These are phyloP conservation scores for Daldinia decipiens DNA, from an alignment of 495 filamentous ascomycete species.

Conservation along the genomic window DNA sequence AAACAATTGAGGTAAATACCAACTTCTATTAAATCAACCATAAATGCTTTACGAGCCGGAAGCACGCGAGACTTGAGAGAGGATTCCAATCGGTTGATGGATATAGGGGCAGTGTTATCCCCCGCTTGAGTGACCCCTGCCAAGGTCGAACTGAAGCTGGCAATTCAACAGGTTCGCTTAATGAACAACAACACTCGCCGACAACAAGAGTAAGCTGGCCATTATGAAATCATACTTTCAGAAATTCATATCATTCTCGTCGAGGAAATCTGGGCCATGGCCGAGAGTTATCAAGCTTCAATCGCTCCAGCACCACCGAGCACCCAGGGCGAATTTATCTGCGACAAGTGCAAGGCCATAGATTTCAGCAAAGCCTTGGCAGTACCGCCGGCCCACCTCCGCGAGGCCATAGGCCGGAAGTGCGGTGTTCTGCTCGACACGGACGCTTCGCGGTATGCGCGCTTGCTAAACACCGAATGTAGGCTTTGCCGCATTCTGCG, in stretches of 20 bases:
- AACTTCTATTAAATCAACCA: not conserved
- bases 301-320: not conserved
- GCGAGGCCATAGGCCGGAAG: not conserved
- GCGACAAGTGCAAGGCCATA: not conserved
- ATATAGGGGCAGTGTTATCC: not conserved
- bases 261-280: not conserved
- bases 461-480: not conserved
- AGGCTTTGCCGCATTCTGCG: not conserved
- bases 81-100: not conserved
- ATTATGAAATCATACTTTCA: not conserved
- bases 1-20: no score
- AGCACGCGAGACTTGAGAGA: not conserved
- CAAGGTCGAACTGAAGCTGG: not conserved
- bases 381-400: not conserved
- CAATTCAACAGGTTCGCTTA: not conserved
- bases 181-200: not conserved
- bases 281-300: not conserved
- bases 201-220: not conserved
- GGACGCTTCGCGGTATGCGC: not conserved
- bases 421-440: not conserved
- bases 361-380: constrained; percentile 1
- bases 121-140: not conserved
- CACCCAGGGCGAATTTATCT: not conserved
- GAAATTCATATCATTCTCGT: not conserved
- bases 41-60: not conserved